Evolutionary conservation across 768 basidiomycete genomes (phyloP).

Genomic region (Tylopilus balloui): DNA sequence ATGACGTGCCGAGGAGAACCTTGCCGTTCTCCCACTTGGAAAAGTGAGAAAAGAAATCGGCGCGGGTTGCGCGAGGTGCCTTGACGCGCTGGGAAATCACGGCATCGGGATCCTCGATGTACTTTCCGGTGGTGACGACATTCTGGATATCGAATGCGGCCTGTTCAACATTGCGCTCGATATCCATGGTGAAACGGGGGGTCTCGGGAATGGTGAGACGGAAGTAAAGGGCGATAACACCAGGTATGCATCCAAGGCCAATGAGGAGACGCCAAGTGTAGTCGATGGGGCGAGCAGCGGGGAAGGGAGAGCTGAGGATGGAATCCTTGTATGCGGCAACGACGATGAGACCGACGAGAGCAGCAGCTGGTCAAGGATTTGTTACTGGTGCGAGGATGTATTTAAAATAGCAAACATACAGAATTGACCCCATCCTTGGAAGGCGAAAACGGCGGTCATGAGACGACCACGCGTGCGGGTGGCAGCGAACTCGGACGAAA

Average conservation of each 20-base stretch:
- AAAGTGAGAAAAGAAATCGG: constrained; percentile 69
- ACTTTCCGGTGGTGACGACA: constrained; percentile 51
- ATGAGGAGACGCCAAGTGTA: constrained; percentile 84
- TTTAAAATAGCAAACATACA: constrained; percentile 36
- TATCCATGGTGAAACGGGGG: constrained; percentile 89
- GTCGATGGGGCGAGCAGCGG: constrained; percentile 53
- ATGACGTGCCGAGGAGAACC: constrained; percentile 70
- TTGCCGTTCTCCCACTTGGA: constrained; percentile 74
- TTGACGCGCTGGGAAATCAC: constrained; percentile 51
- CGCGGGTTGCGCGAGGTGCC: constrained; percentile 62
- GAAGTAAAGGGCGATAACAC: constrained; percentile 80
- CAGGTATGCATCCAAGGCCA: constrained; percentile 83
- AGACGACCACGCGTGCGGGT: constrained; percentile 75
- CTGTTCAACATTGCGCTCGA: constrained; percentile 75
- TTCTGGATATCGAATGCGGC: constrained; percentile 70
- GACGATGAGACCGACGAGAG: constrained; percentile 60
- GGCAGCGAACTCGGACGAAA: constrained; percentile 85
- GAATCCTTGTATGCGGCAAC: constrained; percentile 63
- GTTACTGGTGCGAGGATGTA: background rate
- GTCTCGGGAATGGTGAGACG: constrained; percentile 91
- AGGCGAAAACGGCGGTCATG: constrained; percentile 85
- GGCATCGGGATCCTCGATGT: constrained; percentile 46
- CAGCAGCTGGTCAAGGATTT: constrained; percentile 43
- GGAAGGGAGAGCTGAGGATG: constrained; percentile 42
- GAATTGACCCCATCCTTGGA: constrained; percentile 87